Evolutionary conservation across 2,329 filamentous ascomycete species (phyloP).

Genomic region (Xylaria digitata): DNA sequence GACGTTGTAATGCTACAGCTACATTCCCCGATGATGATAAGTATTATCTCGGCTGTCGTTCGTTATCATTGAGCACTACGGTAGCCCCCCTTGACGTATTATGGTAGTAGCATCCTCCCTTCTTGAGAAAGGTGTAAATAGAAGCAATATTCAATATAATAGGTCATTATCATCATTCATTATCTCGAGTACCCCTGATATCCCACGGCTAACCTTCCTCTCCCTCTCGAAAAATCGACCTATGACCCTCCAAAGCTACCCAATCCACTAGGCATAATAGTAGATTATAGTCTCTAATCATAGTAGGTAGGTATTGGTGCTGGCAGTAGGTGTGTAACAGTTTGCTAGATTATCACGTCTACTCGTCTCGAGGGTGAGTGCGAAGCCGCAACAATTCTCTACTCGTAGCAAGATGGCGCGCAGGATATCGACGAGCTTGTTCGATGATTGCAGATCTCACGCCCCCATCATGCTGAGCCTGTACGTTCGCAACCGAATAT

Average conservation of each 20-base stretch:
- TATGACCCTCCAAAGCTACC: neutral
- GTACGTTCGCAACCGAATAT: neutral
- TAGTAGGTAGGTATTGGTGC: too few species aligned
- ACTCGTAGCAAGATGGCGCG: neutral
- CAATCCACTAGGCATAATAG: neutral
- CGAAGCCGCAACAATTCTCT: neutral
- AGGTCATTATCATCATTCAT: neutral
- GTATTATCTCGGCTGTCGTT: neutral
- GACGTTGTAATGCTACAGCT: conserved; percentile 17
- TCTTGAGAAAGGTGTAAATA: neutral
- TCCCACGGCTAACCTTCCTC: neutral
- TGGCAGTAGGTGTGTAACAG: too few species aligned
- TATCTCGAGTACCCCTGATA: neutral
- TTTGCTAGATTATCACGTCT: neutral
- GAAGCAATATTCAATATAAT: neutral
- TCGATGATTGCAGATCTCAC: neutral
- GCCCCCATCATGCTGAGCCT: neutral
- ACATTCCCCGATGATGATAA: neutral
- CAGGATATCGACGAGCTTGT: conserved; percentile 1
- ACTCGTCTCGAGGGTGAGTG: neutral
- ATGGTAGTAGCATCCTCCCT: neutral
- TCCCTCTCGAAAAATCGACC: neutral
- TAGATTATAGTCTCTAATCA: too few species aligned
- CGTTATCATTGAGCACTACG: neutral
- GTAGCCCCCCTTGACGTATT: neutral